Conservation (phyloP, 352 stramenopile species). For the Pythium plurisporium region DNA sequence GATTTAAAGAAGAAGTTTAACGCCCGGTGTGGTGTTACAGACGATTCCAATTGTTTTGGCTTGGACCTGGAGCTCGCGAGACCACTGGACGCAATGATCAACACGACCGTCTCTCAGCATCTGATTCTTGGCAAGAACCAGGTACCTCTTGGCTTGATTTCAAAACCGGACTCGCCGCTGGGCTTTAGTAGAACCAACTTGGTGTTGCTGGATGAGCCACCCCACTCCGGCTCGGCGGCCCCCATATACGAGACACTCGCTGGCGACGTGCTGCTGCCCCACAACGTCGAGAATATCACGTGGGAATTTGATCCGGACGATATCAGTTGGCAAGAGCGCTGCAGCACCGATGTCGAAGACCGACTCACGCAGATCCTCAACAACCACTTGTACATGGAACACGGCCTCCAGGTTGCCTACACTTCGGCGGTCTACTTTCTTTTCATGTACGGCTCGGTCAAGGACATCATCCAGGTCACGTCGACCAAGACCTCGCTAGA, state of each 20-base stretch:
- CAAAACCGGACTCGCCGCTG: neutral
- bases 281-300: neutral
- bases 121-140: neutral
- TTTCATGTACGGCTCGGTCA: neutral
- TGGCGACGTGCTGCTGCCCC: neutral
- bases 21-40: conserved; percentile 4
- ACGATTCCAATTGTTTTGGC: neutral
- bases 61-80: neutral
- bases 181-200: neutral
- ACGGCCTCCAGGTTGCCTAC: conserved; percentile 1
- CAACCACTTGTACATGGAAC: conserved; percentile 5
- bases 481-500: neutral
- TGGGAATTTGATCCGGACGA: neutral
- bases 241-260: neutral
- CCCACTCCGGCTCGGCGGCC: neutral
- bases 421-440: conserved; percentile 1
- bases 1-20: conserved; percentile 14
- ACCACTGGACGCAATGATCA: neutral
- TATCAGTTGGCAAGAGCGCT: no score
- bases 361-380: neutral
- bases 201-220: neutral
- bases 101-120: neutral
- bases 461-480: neutral
- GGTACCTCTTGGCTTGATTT: neutral
- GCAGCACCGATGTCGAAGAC: neutral